Evolutionary conservation across 805 yeast species (phyloP), one percentile per base, ranked within the genome.

Genomic region (Wickerhamomyces rabaulensis): DNA sequence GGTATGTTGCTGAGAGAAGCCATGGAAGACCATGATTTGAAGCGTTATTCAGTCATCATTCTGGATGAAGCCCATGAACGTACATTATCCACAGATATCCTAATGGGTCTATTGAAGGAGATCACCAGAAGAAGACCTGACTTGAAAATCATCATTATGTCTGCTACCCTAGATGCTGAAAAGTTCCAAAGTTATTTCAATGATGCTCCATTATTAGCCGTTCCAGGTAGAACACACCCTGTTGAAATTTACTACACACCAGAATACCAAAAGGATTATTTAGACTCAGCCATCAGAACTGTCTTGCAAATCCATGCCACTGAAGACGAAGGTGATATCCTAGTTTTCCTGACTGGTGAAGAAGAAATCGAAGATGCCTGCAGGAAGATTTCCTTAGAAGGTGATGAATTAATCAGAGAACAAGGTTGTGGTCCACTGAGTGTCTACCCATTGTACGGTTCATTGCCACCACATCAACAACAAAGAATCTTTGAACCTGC

Each of bases 51-150:
- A 16, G 92, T 96, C 60, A 87, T 92, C 50, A 89, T 92, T 53
- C 73, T 92, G 51, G 99, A 92, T 76, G 99, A 92, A 73, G 98
- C 98, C 40, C 99, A 92, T 71, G 99, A 92, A 69, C 84, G 99
- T 66, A 94, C 99, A 0, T 74, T 92, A 57, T 89, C 98, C 31
- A 92, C 99, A 0, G 99, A 92, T 77, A 92, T 92, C 49, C 71
- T 92, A 55, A 92, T 92, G 98, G 98, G 98, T 51, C 71, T 92
- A 51, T 69, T 92, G 59, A 92, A 92, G 65, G 87, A 90, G 62
- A 83, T 92, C 40, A 78, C 88, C 25, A 56, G 66, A 31, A 78
- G 95, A 66, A 79, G 98, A 66, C 83, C 88, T 19, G 97, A 92
- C 61, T 75, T 92, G 61, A 94, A 94, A 65, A 78, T 92, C 56